These are phyloP conservation scores for Huntiella abstrusa DNA, from an alignment of 2,329 filamentous ascomycete genomes.

Conservation along the genomic window DNA sequence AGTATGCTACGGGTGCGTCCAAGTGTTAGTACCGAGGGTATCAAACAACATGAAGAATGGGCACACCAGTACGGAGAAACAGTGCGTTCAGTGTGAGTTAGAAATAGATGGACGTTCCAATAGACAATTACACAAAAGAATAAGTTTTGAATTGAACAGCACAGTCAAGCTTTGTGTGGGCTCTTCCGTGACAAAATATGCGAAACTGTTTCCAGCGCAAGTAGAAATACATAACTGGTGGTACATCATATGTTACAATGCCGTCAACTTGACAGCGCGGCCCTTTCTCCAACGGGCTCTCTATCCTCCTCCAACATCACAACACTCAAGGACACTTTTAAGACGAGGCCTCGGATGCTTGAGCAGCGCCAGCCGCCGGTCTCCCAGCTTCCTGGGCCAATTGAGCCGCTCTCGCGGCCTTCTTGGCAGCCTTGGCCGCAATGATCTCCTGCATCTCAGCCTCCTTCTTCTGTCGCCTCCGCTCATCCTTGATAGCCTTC, in stretches of 20 bases:
- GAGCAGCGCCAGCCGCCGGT: neutral
- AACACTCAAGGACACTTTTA: neutral
- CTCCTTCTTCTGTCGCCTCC: conserved; percentile 22
- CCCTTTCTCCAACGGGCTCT: neutral
- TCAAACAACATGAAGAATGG: conserved; percentile 90
- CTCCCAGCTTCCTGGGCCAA: neutral
- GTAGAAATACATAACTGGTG: conserved; percentile 7
- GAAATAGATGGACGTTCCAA: too few relatives aligned
- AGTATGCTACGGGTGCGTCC: conserved; percentile 74
- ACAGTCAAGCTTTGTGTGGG: neutral
- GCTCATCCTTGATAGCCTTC: conserved; percentile 36
- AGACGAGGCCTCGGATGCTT: neutral
- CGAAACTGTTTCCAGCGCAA: neutral
- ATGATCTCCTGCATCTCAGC: conserved; percentile 13
- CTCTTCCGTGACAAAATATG: neutral
- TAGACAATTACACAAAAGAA: too few relatives aligned
- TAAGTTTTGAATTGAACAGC: neutral
- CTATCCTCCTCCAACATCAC: neutral
- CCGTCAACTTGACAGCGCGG: neutral
- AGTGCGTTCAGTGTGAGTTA: conserved; percentile 39
- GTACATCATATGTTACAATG: conserved; percentile 10
- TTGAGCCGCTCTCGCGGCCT: neutral
- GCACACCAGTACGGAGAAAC: conserved; percentile 82
- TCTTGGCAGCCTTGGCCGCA: conserved; percentile 7
- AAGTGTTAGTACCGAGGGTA: conserved; percentile 66